These are phyloP conservation scores for Carex parvula DNA, from an alignment of 176 grass and related monocot species.

Conservation along the genomic window DNA sequence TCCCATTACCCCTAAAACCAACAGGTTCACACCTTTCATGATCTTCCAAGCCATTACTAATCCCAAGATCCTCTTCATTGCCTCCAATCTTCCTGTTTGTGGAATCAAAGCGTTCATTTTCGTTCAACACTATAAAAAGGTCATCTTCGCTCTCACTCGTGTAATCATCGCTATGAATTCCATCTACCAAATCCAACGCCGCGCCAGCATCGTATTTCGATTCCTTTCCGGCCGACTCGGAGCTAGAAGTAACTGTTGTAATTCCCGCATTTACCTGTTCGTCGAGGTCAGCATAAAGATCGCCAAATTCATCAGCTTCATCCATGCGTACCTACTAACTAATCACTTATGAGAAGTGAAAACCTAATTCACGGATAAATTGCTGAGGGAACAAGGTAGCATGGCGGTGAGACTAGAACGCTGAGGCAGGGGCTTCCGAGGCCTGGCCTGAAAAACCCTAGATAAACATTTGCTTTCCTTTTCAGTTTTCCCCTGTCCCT, in stretches of 20 bases:
- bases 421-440: not conserved
- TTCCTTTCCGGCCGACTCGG: conserved; percentile 42
- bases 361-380: not conserved
- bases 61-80: conserved; percentile 33
- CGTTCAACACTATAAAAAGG: conserved; percentile 68
- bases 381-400: not conserved
- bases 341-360: not conserved
- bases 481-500: not conserved
- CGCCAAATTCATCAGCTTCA: conserved; percentile 42
- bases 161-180: conserved; percentile 34
- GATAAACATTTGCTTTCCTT: not conserved
- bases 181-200: conserved; percentile 47
- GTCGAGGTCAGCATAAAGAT: conserved; percentile 74
- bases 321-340: not conserved
- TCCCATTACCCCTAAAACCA: conserved; percentile 30
- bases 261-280: conserved; percentile 46
- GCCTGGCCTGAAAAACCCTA: not conserved
- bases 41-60: conserved; percentile 22
- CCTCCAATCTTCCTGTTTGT: conserved; percentile 20
- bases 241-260: conserved; percentile 37
- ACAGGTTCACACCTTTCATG: conserved; percentile 31
- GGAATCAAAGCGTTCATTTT: conserved; percentile 20
- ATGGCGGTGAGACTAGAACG: not conserved
- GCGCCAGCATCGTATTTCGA: conserved; percentile 35
- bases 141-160: conserved; percentile 65